A percentile compares a stretch with the other conserved stretches of the same genome.
Conservation (phyloP, 192 early-diverging fungal genomes). For the Dispira simplex region DNA sequence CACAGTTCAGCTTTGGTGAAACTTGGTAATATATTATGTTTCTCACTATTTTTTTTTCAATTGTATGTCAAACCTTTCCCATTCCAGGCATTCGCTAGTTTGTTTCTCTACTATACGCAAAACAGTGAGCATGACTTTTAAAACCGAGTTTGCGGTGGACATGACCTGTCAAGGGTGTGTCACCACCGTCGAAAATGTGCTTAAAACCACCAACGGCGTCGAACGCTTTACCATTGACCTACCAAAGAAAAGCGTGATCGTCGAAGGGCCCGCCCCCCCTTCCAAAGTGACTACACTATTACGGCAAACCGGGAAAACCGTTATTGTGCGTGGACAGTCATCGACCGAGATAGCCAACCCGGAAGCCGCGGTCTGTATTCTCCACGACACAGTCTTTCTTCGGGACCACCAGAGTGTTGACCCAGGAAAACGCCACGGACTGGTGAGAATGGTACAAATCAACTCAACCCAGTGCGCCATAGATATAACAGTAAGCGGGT, state of each 20-base stretch:
- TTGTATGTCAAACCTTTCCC: too few relatives aligned
- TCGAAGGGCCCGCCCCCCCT: slow-evolving; percentile 58
- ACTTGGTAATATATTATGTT: too few relatives aligned
- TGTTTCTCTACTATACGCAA: too few relatives aligned
- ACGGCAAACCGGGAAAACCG: slow-evolving; percentile 52
- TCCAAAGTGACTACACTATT: slow-evolving; percentile 43
- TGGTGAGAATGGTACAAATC: slow-evolving; percentile 74
- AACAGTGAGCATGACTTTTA: too few relatives aligned
- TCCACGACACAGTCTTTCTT: slow-evolving; percentile 38
- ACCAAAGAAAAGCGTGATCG: slow-evolving; percentile 50
- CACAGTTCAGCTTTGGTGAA: too few relatives aligned
- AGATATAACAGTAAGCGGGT: slow-evolving; percentile 60
- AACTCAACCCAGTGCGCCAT: slow-evolving; percentile 50
- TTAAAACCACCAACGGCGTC: slow-evolving; percentile 13
- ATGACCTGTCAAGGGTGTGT: slow-evolving; percentile 1
- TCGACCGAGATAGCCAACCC: slow-evolving; percentile 38
- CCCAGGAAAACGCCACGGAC: slow-evolving; percentile 26
- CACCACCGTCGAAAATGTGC: background rate
- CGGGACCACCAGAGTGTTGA: slow-evolving; percentile 10
- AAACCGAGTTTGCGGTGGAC: slow-evolving; percentile 3
- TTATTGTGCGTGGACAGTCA: slow-evolving; percentile 66
- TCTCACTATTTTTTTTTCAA: too few relatives aligned
- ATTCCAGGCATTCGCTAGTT: too few relatives aligned
- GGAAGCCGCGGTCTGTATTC: slow-evolving; percentile 84
- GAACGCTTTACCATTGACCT: slow-evolving; percentile 49